Base-by-base conservation (phyloP, 768 basidiomycete genomes). In the Kwoniella sp. region DNA sequence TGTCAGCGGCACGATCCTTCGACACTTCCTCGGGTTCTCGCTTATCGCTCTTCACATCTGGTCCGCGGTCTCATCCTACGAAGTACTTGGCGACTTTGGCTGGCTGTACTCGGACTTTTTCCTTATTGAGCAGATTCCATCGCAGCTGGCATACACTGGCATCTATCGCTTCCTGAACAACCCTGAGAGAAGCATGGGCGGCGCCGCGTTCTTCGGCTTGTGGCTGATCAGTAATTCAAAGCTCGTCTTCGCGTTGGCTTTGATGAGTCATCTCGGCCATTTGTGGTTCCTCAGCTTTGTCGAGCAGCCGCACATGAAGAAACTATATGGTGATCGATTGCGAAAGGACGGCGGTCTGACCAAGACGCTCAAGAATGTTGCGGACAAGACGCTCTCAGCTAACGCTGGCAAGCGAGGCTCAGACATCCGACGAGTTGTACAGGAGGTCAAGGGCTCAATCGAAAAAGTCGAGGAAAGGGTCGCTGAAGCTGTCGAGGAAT, bases 101-200 rank as follows among this genome's bases (percentile, higher is more conserved):
- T 99, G 95, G 95, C 92, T 96, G 76, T 99, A 95, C 62, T 91
- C 90, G 20, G 89, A 93, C 75, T 93, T 93, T 77, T 92, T 92
- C 79, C 86, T 92, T 15, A 63, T 69, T 76, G 89, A 93, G 64
- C 86, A 90, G 57, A 92, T 88, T 73, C 89, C 93, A 3, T 77
- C 86, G 0, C 83, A 88, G 55, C 77, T 98, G 8, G 89, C 92
- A 53, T 98, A 98, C 71, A 92, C 90, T 46, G 95, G 95, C 27
- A 96, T 99, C 60, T 99, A 93, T 76, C 84, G 93, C 83, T 92
- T 89, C 76, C 78, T 93, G 32, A 90, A 95, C 73, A 93, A 96
- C 67, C 93, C 93, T 0, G 93, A 96, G 71, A 69, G 76, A 27
- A 83, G 89, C 28, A 89, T 92, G 84, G 90, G 90, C 22, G 91